These are phyloP conservation scores for Blumeria hordei DNA, from an alignment of 2,329 filamentous ascomycete genomes.

Conservation along the genomic window DNA sequence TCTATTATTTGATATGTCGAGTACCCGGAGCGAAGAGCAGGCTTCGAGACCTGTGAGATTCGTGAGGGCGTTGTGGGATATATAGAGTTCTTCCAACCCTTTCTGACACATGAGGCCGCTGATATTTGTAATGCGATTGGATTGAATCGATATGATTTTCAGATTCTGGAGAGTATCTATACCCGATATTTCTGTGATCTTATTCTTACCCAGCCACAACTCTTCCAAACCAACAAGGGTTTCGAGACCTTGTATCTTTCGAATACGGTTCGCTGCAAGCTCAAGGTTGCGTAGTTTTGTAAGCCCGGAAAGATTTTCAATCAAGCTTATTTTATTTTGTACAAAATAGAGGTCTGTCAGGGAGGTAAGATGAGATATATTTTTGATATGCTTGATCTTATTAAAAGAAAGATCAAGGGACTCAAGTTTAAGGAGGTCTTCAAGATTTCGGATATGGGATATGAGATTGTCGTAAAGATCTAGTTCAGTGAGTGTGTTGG, in stretches of 20 bases:
- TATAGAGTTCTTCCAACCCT: constrained; percentile 76
- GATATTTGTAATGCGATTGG: constrained; percentile 68
- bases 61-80: constrained; percentile 79
- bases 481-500: constrained; percentile 49
- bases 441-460: constrained; percentile 61
- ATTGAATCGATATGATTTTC: constrained; percentile 78
- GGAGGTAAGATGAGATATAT: constrained; percentile 51
- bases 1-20: constrained; percentile 81
- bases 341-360: constrained; percentile 77
- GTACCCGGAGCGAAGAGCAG: constrained; percentile 42
- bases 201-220: constrained; percentile 91
- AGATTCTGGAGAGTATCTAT: constrained; percentile 55
- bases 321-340: constrained; percentile 75
- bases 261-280: constrained; percentile 75
- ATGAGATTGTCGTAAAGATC: constrained; percentile 96
- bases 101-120: constrained; percentile 49
- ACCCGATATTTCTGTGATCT: constrained; percentile 63
- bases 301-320: constrained; percentile 62
- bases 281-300: constrained; percentile 61
- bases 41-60: constrained; percentile 45
- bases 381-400: constrained; percentile 96
- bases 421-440: constrained; percentile 50
- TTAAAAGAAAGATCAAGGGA: constrained; percentile 89
- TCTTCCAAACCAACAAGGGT: constrained; percentile 56
- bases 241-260: constrained; percentile 69